Conservation (phyloP, 164 flowering plant genomes). For the Aristolochia contorta region DNA sequence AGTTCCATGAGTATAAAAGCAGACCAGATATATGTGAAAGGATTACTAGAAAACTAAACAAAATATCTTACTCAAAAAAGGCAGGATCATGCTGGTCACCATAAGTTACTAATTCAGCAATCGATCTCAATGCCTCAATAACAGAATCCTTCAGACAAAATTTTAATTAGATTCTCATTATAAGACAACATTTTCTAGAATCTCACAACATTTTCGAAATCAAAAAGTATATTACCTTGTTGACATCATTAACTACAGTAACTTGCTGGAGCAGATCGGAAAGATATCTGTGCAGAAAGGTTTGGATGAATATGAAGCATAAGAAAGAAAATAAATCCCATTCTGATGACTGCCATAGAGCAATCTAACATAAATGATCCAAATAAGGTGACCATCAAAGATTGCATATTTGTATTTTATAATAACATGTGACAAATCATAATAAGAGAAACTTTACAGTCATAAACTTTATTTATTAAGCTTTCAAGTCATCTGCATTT, state of each 20-base stretch:
- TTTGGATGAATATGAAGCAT: neutral
- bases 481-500: no score
- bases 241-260: slow-evolving; percentile 76
- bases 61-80: slow-evolving; percentile 77
- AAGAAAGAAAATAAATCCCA: neutral
- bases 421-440: no score
- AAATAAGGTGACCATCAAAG: no score
- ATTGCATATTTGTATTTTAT: no score
- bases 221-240: slow-evolving; percentile 52
- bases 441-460: no score
- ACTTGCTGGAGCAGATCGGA: slow-evolving; percentile 72
- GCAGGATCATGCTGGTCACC: slow-evolving; percentile 94
- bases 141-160: slow-evolving; percentile 59
- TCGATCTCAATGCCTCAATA: slow-evolving; percentile 87
- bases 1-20: neutral
- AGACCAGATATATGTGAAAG: neutral
- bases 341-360: no score
- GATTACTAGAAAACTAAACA: neutral
- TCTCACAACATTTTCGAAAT: neutral
- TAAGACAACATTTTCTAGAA: neutral
- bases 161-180: no score
- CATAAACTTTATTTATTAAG: no score
- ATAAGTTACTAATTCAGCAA: slow-evolving; percentile 90
- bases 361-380: no score
- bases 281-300: slow-evolving; percentile 45